Conservation (phyloP, 306 rosid species). For the Phaseolus lunatus region DNA sequence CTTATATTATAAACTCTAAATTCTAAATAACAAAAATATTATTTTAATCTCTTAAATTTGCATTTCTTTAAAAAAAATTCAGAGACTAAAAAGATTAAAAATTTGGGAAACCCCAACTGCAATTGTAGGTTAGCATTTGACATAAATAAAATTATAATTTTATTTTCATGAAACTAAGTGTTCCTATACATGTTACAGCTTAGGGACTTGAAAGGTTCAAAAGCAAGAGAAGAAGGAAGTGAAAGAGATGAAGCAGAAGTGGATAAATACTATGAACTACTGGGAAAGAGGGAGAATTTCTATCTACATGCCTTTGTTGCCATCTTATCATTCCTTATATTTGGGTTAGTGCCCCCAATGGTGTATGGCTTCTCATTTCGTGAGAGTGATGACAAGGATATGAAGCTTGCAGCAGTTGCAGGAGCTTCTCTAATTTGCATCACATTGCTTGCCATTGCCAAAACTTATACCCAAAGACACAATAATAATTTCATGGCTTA, state of each 20-base stretch:
- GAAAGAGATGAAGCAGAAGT: slow-evolving; percentile 23
- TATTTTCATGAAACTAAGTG: neutral
- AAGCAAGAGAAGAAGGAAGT: slow-evolving; percentile 39
- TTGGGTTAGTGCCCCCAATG: slow-evolving; percentile 69
- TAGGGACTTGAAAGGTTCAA: slow-evolving; percentile 56
- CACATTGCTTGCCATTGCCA: slow-evolving; percentile 61
- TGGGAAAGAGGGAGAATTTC: slow-evolving; percentile 61
- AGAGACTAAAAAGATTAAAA: no score
- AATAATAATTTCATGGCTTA: slow-evolving; percentile 39
- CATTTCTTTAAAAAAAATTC: no score
- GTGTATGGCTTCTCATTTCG: slow-evolving; percentile 68
- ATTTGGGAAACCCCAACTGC: no score
- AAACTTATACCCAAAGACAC: slow-evolving; percentile 55
- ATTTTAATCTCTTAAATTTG: no score
- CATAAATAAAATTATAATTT: no score
- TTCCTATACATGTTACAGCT: slow-evolving; percentile 52
- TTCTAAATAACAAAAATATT: no score
- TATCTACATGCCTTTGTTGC: slow-evolving; percentile 59
- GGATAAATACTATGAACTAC: slow-evolving; percentile 50
- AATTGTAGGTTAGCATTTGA: no score
- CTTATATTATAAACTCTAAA: no score
- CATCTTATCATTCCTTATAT: slow-evolving; percentile 62
- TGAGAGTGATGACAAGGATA: slow-evolving; percentile 57
- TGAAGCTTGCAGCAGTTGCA: slow-evolving; percentile 74
- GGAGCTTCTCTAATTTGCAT: slow-evolving; percentile 66